Percentiles rank a stretch among this genome's conserved stretches.
Evolutionary conservation across 75 land plant genomes (phyloP).

Genomic region (Cunninghamia lanceolata): DNA sequence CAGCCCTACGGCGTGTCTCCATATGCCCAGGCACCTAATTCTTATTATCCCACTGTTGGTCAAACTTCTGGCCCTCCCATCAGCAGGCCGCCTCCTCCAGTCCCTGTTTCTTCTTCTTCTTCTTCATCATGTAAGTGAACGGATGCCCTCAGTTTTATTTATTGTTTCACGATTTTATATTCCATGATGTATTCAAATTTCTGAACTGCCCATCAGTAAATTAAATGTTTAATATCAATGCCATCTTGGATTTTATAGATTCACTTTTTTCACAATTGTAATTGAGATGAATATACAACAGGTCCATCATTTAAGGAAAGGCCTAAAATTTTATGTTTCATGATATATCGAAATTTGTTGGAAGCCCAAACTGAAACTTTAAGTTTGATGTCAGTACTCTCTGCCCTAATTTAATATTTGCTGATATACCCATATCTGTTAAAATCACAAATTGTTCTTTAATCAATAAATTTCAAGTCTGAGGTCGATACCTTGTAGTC

Average conservation of each 20-base stretch:
- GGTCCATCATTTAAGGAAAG: background rate
- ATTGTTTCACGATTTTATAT: background rate
- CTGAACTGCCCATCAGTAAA: background rate
- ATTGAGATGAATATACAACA: background rate
- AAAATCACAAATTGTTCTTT: background rate
- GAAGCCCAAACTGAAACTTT: background rate
- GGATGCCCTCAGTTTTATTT: background rate
- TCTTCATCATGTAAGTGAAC: slow-evolving; percentile 12
- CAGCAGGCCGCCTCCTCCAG: slow-evolving; percentile 27
- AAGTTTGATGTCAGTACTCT: background rate
- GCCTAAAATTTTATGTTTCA: background rate
- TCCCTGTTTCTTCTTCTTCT: slow-evolving; percentile 14
- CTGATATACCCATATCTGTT: background rate
- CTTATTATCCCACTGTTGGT: slow-evolving; percentile 19
- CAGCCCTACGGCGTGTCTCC: slow-evolving; percentile 4
- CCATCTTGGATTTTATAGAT: background rate
- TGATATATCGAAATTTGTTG: background rate
- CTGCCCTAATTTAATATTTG: background rate
- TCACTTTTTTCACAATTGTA: background rate
- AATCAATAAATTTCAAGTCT: background rate
- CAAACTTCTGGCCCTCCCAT: slow-evolving; percentile 21
- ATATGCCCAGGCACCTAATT: slow-evolving; percentile 4
- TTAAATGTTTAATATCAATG: background rate
- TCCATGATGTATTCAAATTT: background rate
- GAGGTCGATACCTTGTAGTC: background rate